phyloP scores from a whole-genome alignment of 1,284 basidiomycete species.

The Fomitopsis betulina region DNA sequence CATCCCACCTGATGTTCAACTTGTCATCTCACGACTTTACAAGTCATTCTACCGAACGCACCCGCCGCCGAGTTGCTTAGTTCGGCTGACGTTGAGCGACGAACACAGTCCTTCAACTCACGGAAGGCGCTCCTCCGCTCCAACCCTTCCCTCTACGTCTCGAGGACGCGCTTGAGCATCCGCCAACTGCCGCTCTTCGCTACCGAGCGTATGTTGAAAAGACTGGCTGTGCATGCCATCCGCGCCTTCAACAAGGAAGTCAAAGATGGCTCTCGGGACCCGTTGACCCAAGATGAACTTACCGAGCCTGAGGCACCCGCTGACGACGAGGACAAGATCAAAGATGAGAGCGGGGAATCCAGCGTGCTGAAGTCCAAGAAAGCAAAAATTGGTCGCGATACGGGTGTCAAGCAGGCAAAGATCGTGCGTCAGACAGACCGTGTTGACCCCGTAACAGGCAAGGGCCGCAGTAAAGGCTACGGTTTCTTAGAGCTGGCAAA shows the following conservation, averaged over 20 bases:
- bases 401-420: conserved; percentile 83
- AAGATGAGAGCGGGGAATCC: conserved; percentile 28
- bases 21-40: not conserved
- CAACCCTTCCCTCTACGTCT: conserved; percentile 93
- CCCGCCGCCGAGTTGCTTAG: conserved; percentile 71
- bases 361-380: conserved; percentile 29
- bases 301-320: conserved; percentile 30
- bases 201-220: conserved; percentile 86
- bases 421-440: conserved; percentile 86
- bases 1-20: not conserved
- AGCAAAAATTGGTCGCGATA: conserved; percentile 39
- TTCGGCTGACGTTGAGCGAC: conserved; percentile 76
- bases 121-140: conserved; percentile 77
- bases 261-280: conserved; percentile 54
- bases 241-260: conserved; percentile 82
- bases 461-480: conserved; percentile 88
- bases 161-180: conserved; percentile 89
- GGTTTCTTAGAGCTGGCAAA: conserved; percentile 91
- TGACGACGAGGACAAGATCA: conserved; percentile 23
- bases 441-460: conserved; percentile 82
- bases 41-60: conserved; percentile 85
- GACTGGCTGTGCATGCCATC: conserved; percentile 80
- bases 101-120: conserved; percentile 79
- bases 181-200: conserved; percentile 91
- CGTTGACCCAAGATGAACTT: conserved; percentile 74